These are phyloP conservation scores for Wickerhamomyces bisporus DNA, from an alignment of 805 yeast species.

Conservation along the genomic window DNA sequence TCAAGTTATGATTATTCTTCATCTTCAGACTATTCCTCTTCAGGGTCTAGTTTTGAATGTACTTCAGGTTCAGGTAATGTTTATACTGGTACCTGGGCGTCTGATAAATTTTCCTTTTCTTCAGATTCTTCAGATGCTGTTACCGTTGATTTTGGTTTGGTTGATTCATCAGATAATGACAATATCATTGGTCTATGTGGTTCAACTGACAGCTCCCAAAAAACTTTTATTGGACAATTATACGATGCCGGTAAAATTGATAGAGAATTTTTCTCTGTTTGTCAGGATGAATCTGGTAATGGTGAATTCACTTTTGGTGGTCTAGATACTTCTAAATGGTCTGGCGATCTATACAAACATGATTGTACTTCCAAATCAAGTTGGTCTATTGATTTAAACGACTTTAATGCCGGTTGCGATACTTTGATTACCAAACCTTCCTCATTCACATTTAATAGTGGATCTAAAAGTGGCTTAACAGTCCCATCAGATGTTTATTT, in stretches of 20 bases:
- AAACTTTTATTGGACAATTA: conserved; percentile 8
- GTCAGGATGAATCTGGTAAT: conserved; percentile 8
- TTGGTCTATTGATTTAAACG: conserved; percentile 22
- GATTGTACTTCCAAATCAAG: conserved; percentile 5
- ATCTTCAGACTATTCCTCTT: conserved; percentile 2
- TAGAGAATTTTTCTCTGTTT: conserved; percentile 14
- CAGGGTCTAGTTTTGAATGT: conserved; percentile 1
- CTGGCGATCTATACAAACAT: conserved; percentile 30
- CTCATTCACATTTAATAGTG: conserved; percentile 13
- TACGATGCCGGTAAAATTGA: conserved; percentile 4
- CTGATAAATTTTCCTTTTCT: conserved; percentile 10
- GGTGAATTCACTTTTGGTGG: conserved; percentile 41
- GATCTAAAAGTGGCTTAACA: conserved; percentile 14
- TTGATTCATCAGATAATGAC: conserved; percentile 1
- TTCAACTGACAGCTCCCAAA: conserved; percentile 1
- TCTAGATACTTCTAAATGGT: conserved; percentile 41
- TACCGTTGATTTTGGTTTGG: conserved; percentile 9
- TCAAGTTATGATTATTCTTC: conserved; percentile 2
- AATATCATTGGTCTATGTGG: conserved; percentile 13
- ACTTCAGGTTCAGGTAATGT: conserved; percentile 6
- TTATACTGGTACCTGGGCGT: conserved; percentile 7
- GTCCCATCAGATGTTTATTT: conserved; percentile 12
- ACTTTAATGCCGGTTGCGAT: conserved; percentile 13
- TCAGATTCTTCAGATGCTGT: conserved; percentile 2
- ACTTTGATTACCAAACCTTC: conserved; percentile 9